Evolutionary conservation across 768 basidiomycete species (phyloP).

Genomic region (Scleroderma citrinum): DNA sequence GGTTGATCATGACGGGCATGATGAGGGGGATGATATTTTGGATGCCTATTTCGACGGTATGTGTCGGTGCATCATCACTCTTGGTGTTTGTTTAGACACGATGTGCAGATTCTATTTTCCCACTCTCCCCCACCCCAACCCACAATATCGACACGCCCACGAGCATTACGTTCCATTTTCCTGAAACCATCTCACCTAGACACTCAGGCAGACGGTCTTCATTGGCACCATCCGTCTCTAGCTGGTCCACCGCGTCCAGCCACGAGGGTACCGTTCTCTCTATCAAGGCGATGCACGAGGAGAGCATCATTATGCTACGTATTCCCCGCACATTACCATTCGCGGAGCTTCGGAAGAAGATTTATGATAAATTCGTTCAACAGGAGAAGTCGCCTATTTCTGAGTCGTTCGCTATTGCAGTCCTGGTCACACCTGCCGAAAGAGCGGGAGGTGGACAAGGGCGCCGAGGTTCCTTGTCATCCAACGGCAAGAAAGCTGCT

Average conservation of each 20-base stretch:
- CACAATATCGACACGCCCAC: constrained; percentile 19
- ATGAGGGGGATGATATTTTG: constrained; percentile 33
- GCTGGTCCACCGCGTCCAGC: constrained; percentile 29
- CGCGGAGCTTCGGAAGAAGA: constrained; percentile 46
- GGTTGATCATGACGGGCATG: constrained; percentile 19
- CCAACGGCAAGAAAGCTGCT: constrained; percentile 10
- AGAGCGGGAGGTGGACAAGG: constrained; percentile 14
- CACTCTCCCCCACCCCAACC: constrained; percentile 6
- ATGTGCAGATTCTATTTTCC: constrained; percentile 20
- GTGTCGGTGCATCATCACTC: neutral
- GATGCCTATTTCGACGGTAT: constrained; percentile 39
- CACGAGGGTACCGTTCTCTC: constrained; percentile 30
- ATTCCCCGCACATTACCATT: constrained; percentile 42
- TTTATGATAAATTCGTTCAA: constrained; percentile 63
- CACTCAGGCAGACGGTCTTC: constrained; percentile 20
- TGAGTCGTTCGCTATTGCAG: constrained; percentile 50
- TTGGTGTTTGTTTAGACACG: neutral
- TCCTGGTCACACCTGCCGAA: constrained; percentile 33
- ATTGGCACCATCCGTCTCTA: constrained; percentile 31
- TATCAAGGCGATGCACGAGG: constrained; percentile 62
- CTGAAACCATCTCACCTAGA: constrained; percentile 4
- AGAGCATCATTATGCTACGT: constrained; percentile 59
- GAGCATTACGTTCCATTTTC: constrained; percentile 2
- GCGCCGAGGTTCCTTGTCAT: constrained; percentile 31
- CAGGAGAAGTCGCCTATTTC: constrained; percentile 53